Base-by-base conservation (phyloP, 352 stramenopile genomes). In the Blastocystis hominis region DNA sequence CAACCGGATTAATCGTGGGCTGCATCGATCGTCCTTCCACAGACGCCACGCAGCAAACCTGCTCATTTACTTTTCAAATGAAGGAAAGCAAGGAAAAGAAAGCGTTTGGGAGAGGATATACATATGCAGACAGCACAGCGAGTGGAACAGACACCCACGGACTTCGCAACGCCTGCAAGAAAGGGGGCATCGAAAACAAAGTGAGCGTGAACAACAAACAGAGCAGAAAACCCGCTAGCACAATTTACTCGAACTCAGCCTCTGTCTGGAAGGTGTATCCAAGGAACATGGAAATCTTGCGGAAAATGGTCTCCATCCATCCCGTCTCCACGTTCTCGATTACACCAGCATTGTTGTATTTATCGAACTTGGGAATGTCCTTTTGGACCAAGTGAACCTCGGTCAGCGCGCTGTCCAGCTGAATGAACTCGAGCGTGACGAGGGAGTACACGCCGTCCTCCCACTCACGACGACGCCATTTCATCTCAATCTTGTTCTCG, bases 161-260 rank as follows among this genome's bases (percentile, higher is more conserved):
- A 17, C 42, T 80, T 36, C 38, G 17, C 7, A 80, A 20, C 20
- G 47, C 64, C 10, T 55, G 38, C 36, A 76, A 20, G 0, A 76
- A 13, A 15, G 56, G 13, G 42, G 42, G 13, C 36, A 54, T 72
- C 42, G 15, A 10, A 30, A 72, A 10, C n/a, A 13, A 54, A 53
- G 20, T 72, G 42, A 30, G 24, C 24, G 62, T 53, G 15, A 10
- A 10, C 62, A 79, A 79, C n/a, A 79, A 40, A 66, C 30, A 66
- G 24, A 24, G 46, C 61, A 40, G n/a, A 79, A 30, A 62, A 47
- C 38, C 64, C 38, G 46, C 5, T 34, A 70, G 42, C n/a, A 72
- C 42, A 72, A n/a, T 72, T 72, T 78, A 86, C 15, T 86, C 76
- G 77, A 86, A 86, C 10, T 86, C 76, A n/a, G 78, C 47, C n/a